These are phyloP conservation scores for Pneumocystis sp. DNA, from an alignment of 1,139 yeast species.

Conservation along the genomic window DNA sequence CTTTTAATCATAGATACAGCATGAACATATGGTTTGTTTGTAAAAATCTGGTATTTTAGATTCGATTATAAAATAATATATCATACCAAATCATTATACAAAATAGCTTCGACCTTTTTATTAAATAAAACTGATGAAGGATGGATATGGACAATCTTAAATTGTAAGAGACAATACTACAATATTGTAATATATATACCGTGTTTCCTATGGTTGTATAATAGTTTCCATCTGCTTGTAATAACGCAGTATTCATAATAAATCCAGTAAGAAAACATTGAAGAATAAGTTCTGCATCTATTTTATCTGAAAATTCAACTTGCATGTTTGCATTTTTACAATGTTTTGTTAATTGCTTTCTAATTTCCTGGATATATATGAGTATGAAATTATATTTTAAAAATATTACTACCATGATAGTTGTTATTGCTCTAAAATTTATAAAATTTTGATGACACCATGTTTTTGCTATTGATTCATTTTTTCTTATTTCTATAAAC, in stretches of 20 bases:
- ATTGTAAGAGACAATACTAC: background rate
- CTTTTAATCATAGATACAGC: constrained; percentile 71
- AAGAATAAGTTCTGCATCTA: constrained; percentile 38
- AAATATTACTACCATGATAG: background rate
- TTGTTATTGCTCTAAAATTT: constrained; percentile 59
- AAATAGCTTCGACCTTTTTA: constrained; percentile 62
- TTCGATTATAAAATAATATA: background rate
- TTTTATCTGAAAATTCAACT: constrained; percentile 20
- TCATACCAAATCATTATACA: constrained; percentile 82
- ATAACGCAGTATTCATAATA: constrained; percentile 75
- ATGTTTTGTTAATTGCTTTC: constrained; percentile 61
- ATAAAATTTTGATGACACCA: constrained; percentile 78
- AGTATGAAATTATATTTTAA: background rate
- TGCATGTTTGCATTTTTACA: constrained; percentile 30
- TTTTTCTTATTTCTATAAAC: constrained; percentile 24
- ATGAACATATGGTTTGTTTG: constrained; percentile 86
- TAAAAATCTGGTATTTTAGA: constrained; percentile 20
- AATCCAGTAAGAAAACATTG: constrained; percentile 67
- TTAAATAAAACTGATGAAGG: constrained; percentile 88
- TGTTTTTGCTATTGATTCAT: constrained; percentile 38
- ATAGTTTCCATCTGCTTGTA: constrained; percentile 88
- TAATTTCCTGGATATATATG: constrained; percentile 32
- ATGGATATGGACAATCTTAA: constrained; percentile 59
- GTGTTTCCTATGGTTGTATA: constrained; percentile 60
- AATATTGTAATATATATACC: constrained; percentile 7